A percentile compares a stretch with the other conserved stretches of the same genome.
Conservation (phyloP, 768 basidiomycete species). For the Amanita rubescens region DNA sequence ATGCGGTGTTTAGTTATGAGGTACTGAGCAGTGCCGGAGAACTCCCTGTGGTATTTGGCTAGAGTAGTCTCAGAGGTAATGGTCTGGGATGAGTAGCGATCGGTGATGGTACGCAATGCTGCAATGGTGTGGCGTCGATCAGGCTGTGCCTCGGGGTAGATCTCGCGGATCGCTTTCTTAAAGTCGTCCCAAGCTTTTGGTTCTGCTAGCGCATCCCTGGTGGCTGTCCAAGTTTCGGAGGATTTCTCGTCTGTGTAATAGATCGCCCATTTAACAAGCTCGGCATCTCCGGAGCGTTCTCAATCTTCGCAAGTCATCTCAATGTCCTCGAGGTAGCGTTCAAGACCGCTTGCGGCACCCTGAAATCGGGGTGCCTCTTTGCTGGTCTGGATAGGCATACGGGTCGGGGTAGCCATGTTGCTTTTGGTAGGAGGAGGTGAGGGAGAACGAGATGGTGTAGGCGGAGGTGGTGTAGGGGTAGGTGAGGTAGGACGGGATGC, state of each 20-base stretch:
- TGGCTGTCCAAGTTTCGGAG: too few species aligned
- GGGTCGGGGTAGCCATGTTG: neutral
- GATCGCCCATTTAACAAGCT: neutral
- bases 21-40: neutral
- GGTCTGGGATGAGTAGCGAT: neutral
- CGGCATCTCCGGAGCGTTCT: neutral
- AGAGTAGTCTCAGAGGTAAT: neutral
- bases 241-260: neutral
- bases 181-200: too few species aligned
- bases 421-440: neutral
- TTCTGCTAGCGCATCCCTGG: too few species aligned
- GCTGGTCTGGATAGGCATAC: neutral
- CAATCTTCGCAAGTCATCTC: neutral
- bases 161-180: too few species aligned
- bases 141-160: neutral
- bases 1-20: neutral
- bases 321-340: neutral
- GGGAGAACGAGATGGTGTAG: neutral
- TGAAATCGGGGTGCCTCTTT: neutral
- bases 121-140: neutral
- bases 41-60: neutral
- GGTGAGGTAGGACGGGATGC: too few species aligned
- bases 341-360: neutral
- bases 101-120: neutral
- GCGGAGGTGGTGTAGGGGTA: too few species aligned